These are phyloP conservation scores for Eucalyptus decipiens DNA, from an alignment of 345 rosid genomes.

Conservation along the genomic window DNA sequence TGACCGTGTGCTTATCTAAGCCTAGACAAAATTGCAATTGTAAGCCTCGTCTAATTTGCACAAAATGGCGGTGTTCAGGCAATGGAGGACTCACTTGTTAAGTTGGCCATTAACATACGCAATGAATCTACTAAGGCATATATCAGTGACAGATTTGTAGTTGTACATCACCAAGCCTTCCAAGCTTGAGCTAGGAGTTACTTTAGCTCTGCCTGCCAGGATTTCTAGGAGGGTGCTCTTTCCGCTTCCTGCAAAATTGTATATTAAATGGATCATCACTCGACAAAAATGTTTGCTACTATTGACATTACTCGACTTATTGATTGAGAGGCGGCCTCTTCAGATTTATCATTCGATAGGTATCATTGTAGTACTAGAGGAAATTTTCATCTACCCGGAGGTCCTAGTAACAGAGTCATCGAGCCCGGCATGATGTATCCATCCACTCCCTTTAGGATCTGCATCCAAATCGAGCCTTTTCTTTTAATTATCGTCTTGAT, in stretches of 20 bases:
- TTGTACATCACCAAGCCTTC: conserved; percentile 10
- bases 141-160: conserved; percentile 5
- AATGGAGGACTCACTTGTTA: conserved; percentile 1
- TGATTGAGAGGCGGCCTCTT: background rate
- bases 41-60: background rate
- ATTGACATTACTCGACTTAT: background rate
- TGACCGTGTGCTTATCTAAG: background rate
- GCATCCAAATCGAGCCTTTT: conserved; percentile 6
- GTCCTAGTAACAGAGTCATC: conserved; percentile 17
- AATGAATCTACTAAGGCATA: conserved; percentile 8
- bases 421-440: conserved; percentile 23
- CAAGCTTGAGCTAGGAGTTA: background rate
- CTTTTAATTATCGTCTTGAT: background rate
- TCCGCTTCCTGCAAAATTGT: conserved; percentile 10
- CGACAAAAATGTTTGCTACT: background rate
- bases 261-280: background rate
- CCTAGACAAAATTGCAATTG: background rate
- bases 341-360: background rate
- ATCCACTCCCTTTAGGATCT: conserved; percentile 11
- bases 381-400: conserved; percentile 5
- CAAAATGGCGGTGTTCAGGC: background rate
- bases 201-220: conserved; percentile 3
- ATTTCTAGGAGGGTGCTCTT: conserved; percentile 15
- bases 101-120: conserved; percentile 13
- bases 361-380: background rate